phyloP scores from a whole-genome alignment of 306 rosid species.

The Cyclanthera cordifolia region DNA sequence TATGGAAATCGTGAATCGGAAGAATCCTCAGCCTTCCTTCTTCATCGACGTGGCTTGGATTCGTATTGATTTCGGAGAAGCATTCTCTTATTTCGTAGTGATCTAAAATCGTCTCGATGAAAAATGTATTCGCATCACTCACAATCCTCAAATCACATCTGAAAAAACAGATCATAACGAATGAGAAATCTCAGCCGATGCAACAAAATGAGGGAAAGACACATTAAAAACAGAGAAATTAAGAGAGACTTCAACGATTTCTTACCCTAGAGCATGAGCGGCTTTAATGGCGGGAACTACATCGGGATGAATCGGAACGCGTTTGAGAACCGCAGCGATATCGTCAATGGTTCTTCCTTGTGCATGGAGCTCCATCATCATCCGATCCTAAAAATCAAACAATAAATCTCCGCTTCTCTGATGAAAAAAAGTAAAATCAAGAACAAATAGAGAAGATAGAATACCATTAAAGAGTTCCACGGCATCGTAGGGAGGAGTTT shows the following conservation, averaged over 20 bases:
- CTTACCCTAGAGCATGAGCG: constrained; percentile 47
- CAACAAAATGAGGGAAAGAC: not conserved
- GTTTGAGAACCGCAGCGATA: constrained; percentile 31
- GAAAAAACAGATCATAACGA: not conserved
- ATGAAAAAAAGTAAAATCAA: not conserved
- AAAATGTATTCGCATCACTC: constrained; percentile 10
- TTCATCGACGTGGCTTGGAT: constrained; percentile 6
- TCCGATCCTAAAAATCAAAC: constrained; percentile 38
- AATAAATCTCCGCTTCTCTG: not conserved
- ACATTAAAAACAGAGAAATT: not conserved
- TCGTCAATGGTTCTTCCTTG: constrained; percentile 45
- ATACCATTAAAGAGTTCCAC: constrained; percentile 9
- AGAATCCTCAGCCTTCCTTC: constrained; percentile 8
- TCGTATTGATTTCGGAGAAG: constrained; percentile 8
- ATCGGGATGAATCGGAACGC: constrained; percentile 43
- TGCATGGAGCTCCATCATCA: constrained; percentile 60
- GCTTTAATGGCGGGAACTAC: constrained; percentile 51
- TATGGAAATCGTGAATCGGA: constrained; percentile 16
- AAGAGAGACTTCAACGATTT: not conserved
- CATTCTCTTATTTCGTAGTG: constrained; percentile 8
- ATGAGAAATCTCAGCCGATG: not conserved
- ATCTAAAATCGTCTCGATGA: constrained; percentile 8
- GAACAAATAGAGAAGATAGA: not conserved
- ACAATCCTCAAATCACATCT: constrained; percentile 14
- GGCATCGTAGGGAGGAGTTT: constrained; percentile 10